A percentile compares a stretch with the other conserved stretches of the same genome.
These are phyloP conservation scores for Colletotrichum limetticola DNA, from an alignment of 2,329 filamentous ascomycete genomes.

Conservation along the genomic window DNA sequence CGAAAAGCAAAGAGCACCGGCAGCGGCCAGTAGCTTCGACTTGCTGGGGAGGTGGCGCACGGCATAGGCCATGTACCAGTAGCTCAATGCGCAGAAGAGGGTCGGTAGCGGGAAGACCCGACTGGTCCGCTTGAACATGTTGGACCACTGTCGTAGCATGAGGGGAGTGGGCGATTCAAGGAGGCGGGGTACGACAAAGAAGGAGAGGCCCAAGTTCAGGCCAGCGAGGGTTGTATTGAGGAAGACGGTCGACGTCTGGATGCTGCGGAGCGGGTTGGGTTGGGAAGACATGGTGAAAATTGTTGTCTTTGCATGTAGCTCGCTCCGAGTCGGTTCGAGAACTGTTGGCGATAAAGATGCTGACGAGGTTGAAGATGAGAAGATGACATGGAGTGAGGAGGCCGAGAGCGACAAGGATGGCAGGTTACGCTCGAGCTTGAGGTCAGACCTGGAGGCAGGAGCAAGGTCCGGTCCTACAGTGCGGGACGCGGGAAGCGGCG, in stretches of 20 bases:
- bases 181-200: slow-evolving; percentile 60
- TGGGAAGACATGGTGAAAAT: slow-evolving; percentile 12
- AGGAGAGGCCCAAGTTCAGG: slow-evolving; percentile 50
- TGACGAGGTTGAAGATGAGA: slow-evolving; percentile 11
- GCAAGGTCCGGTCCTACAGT: neutral
- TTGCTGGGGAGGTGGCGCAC: slow-evolving; percentile 38
- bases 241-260: slow-evolving; percentile 63
- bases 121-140: slow-evolving; percentile 51
- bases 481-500: neutral
- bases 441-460: neutral
- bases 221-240: slow-evolving; percentile 57
- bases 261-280: slow-evolving; percentile 48
- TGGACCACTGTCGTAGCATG: slow-evolving; percentile 65
- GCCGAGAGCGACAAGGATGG: neutral
- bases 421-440: too few species aligned
- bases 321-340: too few species aligned
- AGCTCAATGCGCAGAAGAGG: slow-evolving; percentile 52
- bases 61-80: slow-evolving; percentile 57
- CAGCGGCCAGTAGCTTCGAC: slow-evolving; percentile 56
- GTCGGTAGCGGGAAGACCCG: slow-evolving; percentile 51
- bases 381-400: neutral
- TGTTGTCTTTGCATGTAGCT: neutral
- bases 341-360: too few species aligned
- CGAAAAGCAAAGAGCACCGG: slow-evolving; percentile 55
- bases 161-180: slow-evolving; percentile 65